Evolutionary conservation across 73 alveolate genomes (phyloP), one percentile per base, ranked within the genome.

Genomic region (Paramecium sexaurelia): DNA sequence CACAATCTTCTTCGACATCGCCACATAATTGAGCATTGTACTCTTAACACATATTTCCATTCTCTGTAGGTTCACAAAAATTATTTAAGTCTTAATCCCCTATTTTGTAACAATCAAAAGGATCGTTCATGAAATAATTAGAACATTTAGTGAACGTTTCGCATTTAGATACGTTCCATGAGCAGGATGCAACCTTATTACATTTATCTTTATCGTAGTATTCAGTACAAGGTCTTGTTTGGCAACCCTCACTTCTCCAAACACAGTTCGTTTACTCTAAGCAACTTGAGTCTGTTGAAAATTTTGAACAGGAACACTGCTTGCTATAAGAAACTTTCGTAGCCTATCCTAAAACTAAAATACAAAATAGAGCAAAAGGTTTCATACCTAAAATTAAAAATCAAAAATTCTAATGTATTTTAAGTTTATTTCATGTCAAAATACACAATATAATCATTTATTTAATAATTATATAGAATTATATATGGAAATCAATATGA

Each of bases 71-170:
- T 24, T 71, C 35, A 36, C 86, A 71, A 33, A 4, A 71, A n/a
- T 13, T 35, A 35, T 33, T 22, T 37, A 15, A 32, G 17, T 32
- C 26, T 27, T 71, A 32, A 71, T 71, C 56, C 9, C 86, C 86
- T 37, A 35, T 33, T 71, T 33, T 33, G 43, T 35, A 71, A 39
- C 86, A 71, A 71, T 71, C 86, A 71, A 11, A 71, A 71, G 86
- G 17, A 35, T 71, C 86, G 29, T 71, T 36, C 43, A 37, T 20
- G 15, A 11, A 71, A 20, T 33, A 71, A 36, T 71, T 35, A 1
- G 55, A n/a, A 37, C 86, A 71, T 71, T 71, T 33, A 32, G 86
- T 71, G 43, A 71, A 71, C 13, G 10, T 71, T n/a, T 33, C 32
- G 15, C 86, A 71, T 33, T 40, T 37, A 13, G 57, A 19, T 33